Percentiles rank a stretch among this genome's conserved stretches.
These are phyloP conservation scores for Phytophthora hibernalis DNA, from an alignment of 352 stramenopile species.

Conservation along the genomic window DNA sequence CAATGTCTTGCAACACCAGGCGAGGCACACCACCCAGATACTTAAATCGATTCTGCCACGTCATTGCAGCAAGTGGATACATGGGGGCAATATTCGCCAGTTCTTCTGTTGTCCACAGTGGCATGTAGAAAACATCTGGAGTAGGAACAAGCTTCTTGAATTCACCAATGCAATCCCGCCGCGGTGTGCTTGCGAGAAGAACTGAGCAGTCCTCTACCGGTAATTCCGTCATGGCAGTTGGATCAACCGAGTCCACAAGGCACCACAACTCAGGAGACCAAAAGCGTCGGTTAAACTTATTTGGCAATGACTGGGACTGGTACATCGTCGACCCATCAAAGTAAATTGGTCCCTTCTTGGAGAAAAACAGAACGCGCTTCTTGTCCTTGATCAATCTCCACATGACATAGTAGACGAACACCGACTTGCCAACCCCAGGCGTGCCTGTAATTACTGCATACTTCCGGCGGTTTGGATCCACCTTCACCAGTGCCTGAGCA, in stretches of 20 bases:
- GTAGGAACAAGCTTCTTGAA: constrained; percentile 43
- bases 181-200: constrained; percentile 37
- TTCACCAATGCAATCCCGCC: constrained; percentile 40
- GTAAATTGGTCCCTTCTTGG: constrained; percentile 20
- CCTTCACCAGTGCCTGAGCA: constrained; percentile 30
- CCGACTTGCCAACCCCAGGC: constrained; percentile 42
- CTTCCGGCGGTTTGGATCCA: constrained; percentile 20
- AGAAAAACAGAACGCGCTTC: constrained; percentile 36
- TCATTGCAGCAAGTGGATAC: constrained; percentile 29
- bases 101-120: constrained; percentile 44
- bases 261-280: constrained; percentile 15
- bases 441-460: constrained; percentile 44
- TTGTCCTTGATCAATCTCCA: constrained; percentile 42
- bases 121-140: too few relatives aligned
- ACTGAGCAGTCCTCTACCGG: neutral
- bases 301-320: neutral
- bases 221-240: neutral
- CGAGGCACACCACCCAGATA: too few relatives aligned
- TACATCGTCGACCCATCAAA: constrained; percentile 28
- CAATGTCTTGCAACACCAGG: constrained; percentile 40
- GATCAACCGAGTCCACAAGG: constrained; percentile 9
- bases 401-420: too few relatives aligned
- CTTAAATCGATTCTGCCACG: constrained; percentile 35
- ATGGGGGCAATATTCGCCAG: constrained; percentile 28
- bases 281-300: neutral